Evolutionary conservation across 805 yeast species (phyloP).

Genomic region (Ogataea minuta): DNA sequence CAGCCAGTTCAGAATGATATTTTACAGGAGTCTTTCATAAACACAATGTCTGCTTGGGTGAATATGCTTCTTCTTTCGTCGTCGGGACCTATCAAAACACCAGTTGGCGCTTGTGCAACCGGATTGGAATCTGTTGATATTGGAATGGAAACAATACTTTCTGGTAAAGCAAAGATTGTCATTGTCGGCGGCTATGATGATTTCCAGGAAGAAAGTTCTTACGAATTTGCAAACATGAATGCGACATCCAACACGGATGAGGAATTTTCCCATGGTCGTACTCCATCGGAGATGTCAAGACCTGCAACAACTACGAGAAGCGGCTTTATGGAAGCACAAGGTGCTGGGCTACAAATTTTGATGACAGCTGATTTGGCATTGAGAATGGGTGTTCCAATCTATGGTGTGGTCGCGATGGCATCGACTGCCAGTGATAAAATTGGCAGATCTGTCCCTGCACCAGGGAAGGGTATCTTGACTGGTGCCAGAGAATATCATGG

Average conservation of each 20-base stretch:
- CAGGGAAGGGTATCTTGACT: conserved; percentile 98
- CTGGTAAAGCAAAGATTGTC: conserved; percentile 94
- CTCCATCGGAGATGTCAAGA: conserved; percentile 98
- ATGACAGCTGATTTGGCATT: conserved; percentile 94
- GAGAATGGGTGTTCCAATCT: conserved; percentile 98
- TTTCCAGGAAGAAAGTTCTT: conserved; percentile 98
- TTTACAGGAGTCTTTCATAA: conserved; percentile 96
- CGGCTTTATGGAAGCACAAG: conserved; percentile 99
- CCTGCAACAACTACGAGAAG: conserved; percentile 94
- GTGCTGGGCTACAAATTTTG: conserved; percentile 95
- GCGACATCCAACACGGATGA: conserved; percentile 90
- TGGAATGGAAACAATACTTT: conserved; percentile 89
- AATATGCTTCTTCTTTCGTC: conserved; percentile 95
- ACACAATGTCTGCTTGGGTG: conserved; percentile 99
- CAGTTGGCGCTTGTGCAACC: conserved; percentile 99
- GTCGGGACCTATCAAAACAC: conserved; percentile 98
- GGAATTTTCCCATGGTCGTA: conserved; percentile 93
- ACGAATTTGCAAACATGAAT: conserved; percentile 97
- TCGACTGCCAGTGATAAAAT: conserved; percentile 98
- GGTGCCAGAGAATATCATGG: conserved; percentile 94
- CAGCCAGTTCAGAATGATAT: conserved; percentile 96
- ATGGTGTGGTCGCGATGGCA: conserved; percentile 90
- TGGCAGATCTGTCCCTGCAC: conserved; percentile 99
- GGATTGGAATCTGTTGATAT: conserved; percentile 96
- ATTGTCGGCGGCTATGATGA: conserved; percentile 99